Conservation (phyloP, 495 filamentous ascomycete genomes). For the Margaritispora aquatica region DNA sequence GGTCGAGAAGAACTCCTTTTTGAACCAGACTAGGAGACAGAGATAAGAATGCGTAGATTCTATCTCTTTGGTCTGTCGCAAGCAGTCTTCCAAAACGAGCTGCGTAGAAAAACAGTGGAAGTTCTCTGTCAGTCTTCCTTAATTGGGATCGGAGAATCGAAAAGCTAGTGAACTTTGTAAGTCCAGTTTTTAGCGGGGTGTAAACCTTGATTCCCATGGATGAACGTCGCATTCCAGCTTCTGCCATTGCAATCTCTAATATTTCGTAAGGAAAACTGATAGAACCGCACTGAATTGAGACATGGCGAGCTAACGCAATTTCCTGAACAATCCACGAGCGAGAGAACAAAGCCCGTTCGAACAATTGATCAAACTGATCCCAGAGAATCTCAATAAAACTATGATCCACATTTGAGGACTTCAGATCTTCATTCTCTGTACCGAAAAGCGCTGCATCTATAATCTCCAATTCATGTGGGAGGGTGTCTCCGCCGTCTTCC, state of each 20-base stretch:
- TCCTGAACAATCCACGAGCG: constrained; percentile 34
- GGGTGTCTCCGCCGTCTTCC: background rate
- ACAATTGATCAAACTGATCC: background rate
- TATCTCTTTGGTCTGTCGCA: background rate
- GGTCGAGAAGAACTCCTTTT: background rate
- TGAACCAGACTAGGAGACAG: background rate
- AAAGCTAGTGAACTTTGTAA: background rate
- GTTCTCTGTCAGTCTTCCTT: background rate
- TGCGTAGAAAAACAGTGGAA: background rate
- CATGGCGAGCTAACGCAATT: constrained; percentile 27
- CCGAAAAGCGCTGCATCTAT: background rate
- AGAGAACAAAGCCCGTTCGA: constrained; percentile 23
- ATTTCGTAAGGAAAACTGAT: background rate
- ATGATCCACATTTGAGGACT: background rate
- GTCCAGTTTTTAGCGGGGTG: background rate
- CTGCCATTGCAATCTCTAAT: background rate
- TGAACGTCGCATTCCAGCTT: background rate
- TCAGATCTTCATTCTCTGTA: background rate
- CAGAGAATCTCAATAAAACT: background rate
- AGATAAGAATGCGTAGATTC: background rate
- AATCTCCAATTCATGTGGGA: background rate
- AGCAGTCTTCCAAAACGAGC: background rate
- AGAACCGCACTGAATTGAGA: constrained; percentile 24
- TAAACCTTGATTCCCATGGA: background rate
- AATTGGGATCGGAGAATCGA: background rate